Evolutionary conservation across 345 rosid genomes (phyloP).

Genomic region (Hibiscus tridactylites): DNA sequence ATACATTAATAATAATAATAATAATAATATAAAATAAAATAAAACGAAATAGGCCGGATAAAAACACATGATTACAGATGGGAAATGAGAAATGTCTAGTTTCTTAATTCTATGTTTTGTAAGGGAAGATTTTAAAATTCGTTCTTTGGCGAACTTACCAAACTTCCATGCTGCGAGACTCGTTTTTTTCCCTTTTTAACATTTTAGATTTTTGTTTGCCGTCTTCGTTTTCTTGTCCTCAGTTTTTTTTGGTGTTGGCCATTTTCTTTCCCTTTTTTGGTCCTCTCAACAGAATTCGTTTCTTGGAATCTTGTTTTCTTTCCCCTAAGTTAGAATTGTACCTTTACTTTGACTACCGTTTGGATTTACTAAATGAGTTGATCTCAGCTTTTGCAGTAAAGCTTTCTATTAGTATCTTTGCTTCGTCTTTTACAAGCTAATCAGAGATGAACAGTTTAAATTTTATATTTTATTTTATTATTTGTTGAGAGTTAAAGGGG

Average conservation of each 20-base stretch:
- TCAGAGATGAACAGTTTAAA: slow-evolving; percentile 6
- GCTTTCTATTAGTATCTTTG: not conserved
- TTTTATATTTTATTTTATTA: not conserved
- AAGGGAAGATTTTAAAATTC: slow-evolving; percentile 32
- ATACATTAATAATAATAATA: too few relatives aligned
- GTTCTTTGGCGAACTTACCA: slow-evolving; percentile 17
- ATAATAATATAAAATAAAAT: too few relatives aligned
- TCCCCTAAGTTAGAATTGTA: not conserved
- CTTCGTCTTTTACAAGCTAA: not conserved
- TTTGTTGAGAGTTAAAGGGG: not conserved
- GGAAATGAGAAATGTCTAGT: slow-evolving; percentile 8
- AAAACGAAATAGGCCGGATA: too few relatives aligned
- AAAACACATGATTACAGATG: too few relatives aligned
- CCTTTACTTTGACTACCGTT: not conserved
- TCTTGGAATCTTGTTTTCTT: not conserved
- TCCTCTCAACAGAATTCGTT: slow-evolving; percentile 4
- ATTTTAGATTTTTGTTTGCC: not conserved
- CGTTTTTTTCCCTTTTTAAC: not conserved
- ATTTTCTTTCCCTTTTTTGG: slow-evolving; percentile 7
- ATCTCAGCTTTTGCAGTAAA: slow-evolving; percentile 14
- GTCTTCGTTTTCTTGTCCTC: not conserved
- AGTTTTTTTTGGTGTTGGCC: not conserved
- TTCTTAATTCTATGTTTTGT: slow-evolving; percentile 27
- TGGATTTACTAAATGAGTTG: slow-evolving; percentile 5
- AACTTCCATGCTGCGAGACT: not conserved